A percentile compares a stretch with the other conserved stretches of the same genome.
Evolutionary conservation across 805 yeast genomes (phyloP).

Genomic region (Saccharomycopsis lassenensis): DNA sequence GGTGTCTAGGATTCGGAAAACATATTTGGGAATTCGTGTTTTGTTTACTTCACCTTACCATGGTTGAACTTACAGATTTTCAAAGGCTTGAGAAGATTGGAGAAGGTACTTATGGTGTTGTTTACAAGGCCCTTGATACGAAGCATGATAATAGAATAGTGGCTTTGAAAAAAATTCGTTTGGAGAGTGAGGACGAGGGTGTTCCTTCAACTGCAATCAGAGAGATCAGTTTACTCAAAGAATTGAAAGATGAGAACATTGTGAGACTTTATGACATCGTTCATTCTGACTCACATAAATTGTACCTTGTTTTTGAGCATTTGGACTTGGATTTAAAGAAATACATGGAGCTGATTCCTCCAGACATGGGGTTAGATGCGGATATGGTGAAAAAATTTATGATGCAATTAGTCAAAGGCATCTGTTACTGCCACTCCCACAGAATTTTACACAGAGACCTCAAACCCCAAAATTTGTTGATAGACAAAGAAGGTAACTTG

Average conservation of each 20-base stretch:
- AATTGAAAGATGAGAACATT: slow-evolving; percentile 85
- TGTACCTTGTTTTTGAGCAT: slow-evolving; percentile 87
- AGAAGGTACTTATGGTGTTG: slow-evolving; percentile 97
- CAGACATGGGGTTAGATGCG: slow-evolving; percentile 80
- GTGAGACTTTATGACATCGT: slow-evolving; percentile 88
- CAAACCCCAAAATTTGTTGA: slow-evolving; percentile 91
- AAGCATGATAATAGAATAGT: slow-evolving; percentile 88
- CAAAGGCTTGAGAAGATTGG: slow-evolving; percentile 95
- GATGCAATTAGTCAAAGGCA: slow-evolving; percentile 86
- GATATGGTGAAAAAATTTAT: slow-evolving; percentile 86
- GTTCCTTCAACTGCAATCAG: slow-evolving; percentile 98
- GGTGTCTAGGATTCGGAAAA: too few species aligned
- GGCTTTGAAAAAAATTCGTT: slow-evolving; percentile 87
- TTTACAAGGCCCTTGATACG: slow-evolving; percentile 87
- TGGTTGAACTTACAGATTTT: slow-evolving; percentile 86
- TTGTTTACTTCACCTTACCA: too few species aligned
- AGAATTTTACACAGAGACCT: slow-evolving; percentile 91
- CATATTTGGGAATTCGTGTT: too few species aligned
- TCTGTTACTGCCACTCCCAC: slow-evolving; percentile 88
- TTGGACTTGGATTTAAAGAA: slow-evolving; percentile 90
- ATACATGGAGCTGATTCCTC: slow-evolving; percentile 93
- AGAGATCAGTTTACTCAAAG: slow-evolving; percentile 89
- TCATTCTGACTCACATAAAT: slow-evolving; percentile 86
- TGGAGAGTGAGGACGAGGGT: slow-evolving; percentile 96
- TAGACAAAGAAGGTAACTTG: slow-evolving; percentile 90